Percentiles rank a stretch among this genome's conserved stretches.
These are phyloP conservation scores for Ascosphaera apis DNA, from an alignment of 2,329 filamentous ascomycete genomes.

Conservation along the genomic window DNA sequence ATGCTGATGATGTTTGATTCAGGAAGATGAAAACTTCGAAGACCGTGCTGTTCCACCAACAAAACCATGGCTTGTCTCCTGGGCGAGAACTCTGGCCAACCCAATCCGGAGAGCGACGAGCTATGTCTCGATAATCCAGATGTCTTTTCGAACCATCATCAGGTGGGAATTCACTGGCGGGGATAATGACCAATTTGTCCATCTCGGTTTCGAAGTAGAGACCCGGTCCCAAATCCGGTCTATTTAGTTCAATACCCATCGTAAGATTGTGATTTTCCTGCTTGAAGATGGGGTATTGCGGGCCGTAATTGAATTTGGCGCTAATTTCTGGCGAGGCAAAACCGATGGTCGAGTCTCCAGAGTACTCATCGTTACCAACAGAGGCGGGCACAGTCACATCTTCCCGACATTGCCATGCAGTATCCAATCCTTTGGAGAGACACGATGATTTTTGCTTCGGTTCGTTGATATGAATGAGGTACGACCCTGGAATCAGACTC, in stretches of 20 bases:
- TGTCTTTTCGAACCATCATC: slow-evolving; percentile 7
- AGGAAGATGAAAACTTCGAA: slow-evolving; percentile 46
- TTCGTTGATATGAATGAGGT: slow-evolving; percentile 22
- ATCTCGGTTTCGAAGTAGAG: slow-evolving; percentile 39
- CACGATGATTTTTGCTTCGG: slow-evolving; percentile 20
- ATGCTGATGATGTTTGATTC: slow-evolving; percentile 24
- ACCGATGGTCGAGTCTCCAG: slow-evolving; percentile 9
- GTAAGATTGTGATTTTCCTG: slow-evolving; percentile 23
- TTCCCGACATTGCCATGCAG: slow-evolving; percentile 28
- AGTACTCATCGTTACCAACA: too few relatives aligned
- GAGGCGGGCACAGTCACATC: too few relatives aligned
- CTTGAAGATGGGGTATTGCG: slow-evolving; percentile 32
- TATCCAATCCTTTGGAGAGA: slow-evolving; percentile 14
- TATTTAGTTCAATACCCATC: slow-evolving; percentile 34
- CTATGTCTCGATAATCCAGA: not conserved
- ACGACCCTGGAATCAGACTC: slow-evolving; percentile 28
- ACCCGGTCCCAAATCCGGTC: slow-evolving; percentile 33
- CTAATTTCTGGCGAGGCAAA: slow-evolving; percentile 18
- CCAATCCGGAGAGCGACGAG: too few relatives aligned
- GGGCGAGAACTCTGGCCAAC: slow-evolving; percentile 8
- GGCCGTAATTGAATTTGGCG: slow-evolving; percentile 31
- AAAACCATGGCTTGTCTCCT: slow-evolving; percentile 45
- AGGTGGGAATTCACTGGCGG: slow-evolving; percentile 14
- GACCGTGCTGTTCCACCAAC: slow-evolving; percentile 44
- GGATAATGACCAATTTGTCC: slow-evolving; percentile 38